Evolutionary conservation across 164 flowering plant species (phyloP), one percentile per base, ranked within the genome.

Genomic region (Kalanchoe fedtschenkoi): DNA sequence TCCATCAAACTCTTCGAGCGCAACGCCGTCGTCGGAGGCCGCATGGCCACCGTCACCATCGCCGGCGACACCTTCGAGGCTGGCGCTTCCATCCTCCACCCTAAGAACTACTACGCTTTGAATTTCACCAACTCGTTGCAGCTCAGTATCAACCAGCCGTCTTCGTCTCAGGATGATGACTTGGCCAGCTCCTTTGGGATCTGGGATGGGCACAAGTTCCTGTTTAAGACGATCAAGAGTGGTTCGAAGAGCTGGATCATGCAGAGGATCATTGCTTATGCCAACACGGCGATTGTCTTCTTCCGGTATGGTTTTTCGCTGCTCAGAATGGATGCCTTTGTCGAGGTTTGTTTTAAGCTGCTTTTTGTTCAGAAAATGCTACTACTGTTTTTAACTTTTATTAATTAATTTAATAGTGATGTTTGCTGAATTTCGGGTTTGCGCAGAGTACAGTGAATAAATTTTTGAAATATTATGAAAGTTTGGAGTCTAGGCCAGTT

Each of bases 31-130:
- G 88, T 85, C 57, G 97, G 99, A 0, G 99, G 99, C 15, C 85
- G 99, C 19, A 86, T 80, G 88, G 85, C 89, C 34, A 85, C 82
- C 6, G 81, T 93, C 41, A 17, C 74, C 3, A 35, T 93, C 63
- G 74, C 75, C 58, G 88, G 86, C 17, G 84, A 90, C 21, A 78
- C 77, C 2, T 88, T 93, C 75, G 97, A 93, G 73, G 99, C 97
- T 56, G 99, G 99, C 1, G 99, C 81, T 2, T 81, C 96, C 6
- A 79, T 93, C 51, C 78, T 93, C 47, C 99, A 93, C 71, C 97
- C 97, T 21, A 86, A 85, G 76, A 93, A 93, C 68, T 71, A 70
- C 34, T 85, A 90, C 71, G 84, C 85, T 39, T 28, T 72, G 38
- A 75, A 74, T 62, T 93, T 73, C 78, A 76, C 85, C 22, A 34